Evolutionary conservation across 2,329 filamentous ascomycete species (phyloP).

Genomic region (Tolypocladium guangdongense): DNA sequence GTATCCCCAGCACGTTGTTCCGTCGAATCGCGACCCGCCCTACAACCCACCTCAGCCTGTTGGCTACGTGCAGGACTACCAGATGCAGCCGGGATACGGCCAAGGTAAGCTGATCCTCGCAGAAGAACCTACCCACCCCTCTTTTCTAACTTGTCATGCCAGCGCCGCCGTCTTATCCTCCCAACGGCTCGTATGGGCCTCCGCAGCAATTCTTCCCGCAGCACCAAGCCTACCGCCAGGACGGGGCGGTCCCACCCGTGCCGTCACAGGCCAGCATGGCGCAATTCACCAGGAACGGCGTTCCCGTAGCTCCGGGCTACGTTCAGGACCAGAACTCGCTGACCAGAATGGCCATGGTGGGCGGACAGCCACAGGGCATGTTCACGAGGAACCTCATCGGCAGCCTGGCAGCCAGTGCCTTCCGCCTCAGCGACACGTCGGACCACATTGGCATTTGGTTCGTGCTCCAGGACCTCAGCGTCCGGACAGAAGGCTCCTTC

Average conservation of each 20-base stretch:
- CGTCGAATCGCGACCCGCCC: slow-evolving; percentile 25
- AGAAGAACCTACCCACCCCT: neutral
- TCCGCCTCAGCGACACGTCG: slow-evolving; percentile 65
- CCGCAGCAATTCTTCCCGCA: slow-evolving; percentile 26
- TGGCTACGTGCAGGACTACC: slow-evolving; percentile 23
- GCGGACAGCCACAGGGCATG: slow-evolving; percentile 61
- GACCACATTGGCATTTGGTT: slow-evolving; percentile 92
- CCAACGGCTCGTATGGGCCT: slow-evolving; percentile 22
- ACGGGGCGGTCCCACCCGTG: slow-evolving; percentile 13
- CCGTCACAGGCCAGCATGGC: slow-evolving; percentile 15
- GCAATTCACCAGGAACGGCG: slow-evolving; percentile 15
- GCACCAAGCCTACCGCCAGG: slow-evolving; percentile 18
- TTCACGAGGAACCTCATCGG: slow-evolving; percentile 93
- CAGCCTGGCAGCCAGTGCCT: slow-evolving; percentile 79
- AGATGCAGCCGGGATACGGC: slow-evolving; percentile 17
- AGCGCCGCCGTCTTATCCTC: slow-evolving; percentile 17
- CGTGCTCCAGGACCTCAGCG: slow-evolving; percentile 87
- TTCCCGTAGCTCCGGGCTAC: slow-evolving; percentile 11
- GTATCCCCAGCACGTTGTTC: slow-evolving; percentile 24
- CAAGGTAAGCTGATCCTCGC: slow-evolving; percentile 16
- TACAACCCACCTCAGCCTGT: slow-evolving; percentile 17
- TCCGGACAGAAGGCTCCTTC: slow-evolving; percentile 85
- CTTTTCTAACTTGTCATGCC: neutral
- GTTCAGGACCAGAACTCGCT: slow-evolving; percentile 18
- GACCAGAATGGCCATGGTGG: slow-evolving; percentile 23